A percentile compares a stretch with the other conserved stretches of the same genome.
These are phyloP conservation scores for Cercospora sp. DNA, from an alignment of 2,329 filamentous ascomycete genomes.

Conservation along the genomic window DNA sequence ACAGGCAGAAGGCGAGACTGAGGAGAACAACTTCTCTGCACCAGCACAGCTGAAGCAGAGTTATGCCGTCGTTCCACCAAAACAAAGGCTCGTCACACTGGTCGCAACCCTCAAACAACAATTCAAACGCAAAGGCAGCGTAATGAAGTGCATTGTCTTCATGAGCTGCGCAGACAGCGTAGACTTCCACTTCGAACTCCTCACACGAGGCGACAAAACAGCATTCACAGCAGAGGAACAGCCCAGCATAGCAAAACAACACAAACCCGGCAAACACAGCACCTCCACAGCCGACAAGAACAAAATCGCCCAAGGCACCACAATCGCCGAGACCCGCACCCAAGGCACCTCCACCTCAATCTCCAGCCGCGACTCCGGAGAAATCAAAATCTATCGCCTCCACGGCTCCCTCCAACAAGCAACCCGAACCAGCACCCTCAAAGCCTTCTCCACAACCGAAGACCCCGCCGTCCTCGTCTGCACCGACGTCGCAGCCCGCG, in stretches of 20 bases:
- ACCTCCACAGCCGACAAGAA: slow-evolving; percentile 38
- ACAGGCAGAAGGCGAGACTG: slow-evolving; percentile 46
- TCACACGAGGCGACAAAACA: slow-evolving; percentile 53
- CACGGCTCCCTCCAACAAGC: slow-evolving; percentile 90
- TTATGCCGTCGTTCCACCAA: slow-evolving; percentile 82
- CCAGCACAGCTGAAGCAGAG: slow-evolving; percentile 93
- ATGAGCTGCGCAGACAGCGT: slow-evolving; percentile 96
- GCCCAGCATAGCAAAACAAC: slow-evolving; percentile 20
- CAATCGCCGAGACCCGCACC: slow-evolving; percentile 50
- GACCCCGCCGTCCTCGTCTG: slow-evolving; percentile 83
- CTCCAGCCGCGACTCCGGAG: slow-evolving; percentile 63
- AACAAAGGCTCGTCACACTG: slow-evolving; percentile 85
- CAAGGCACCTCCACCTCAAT: slow-evolving; percentile 45
- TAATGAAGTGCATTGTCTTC: slow-evolving; percentile 97
- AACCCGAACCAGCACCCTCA: slow-evolving; percentile 81
- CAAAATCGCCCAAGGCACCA: slow-evolving; percentile 44
- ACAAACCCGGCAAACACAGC: slow-evolving; percentile 26
- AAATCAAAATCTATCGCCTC: slow-evolving; percentile 78
- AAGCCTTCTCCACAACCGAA: slow-evolving; percentile 71
- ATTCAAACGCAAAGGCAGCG: slow-evolving; percentile 82
- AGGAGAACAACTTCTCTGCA: slow-evolving; percentile 68
- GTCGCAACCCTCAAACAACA: slow-evolving; percentile 80
- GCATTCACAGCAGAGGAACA: slow-evolving; percentile 33
- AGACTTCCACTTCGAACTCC: slow-evolving; percentile 89
- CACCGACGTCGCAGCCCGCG: slow-evolving; percentile 92